Conservation (phyloP, 164 flowering plant species). For the Macadamia tetraphylla region DNA sequence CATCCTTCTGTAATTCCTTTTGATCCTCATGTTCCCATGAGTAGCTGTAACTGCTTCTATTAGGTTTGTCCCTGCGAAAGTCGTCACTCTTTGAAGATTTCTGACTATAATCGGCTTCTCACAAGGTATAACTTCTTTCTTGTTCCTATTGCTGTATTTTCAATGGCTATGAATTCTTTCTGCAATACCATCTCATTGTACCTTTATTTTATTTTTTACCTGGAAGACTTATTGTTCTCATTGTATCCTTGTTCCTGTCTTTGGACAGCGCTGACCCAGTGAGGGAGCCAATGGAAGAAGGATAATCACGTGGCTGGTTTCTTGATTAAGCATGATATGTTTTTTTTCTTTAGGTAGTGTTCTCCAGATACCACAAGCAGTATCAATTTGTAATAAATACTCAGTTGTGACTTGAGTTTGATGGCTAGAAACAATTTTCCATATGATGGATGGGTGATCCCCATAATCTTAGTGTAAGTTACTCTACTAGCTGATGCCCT, state of each 20-base stretch:
- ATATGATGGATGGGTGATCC: too few relatives aligned
- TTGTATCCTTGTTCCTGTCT: neutral
- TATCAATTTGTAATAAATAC: neutral
- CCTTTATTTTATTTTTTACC: neutral
- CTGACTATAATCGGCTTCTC: slow-evolving; percentile 16
- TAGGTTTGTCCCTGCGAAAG: slow-evolving; percentile 1
- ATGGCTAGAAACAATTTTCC: too few relatives aligned
- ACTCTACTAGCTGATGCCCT: too few relatives aligned
- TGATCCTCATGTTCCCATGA: neutral
- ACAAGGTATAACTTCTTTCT: slow-evolving; percentile 22
- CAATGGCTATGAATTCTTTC: neutral
- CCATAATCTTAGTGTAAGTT: too few relatives aligned
- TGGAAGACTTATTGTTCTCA: neutral
- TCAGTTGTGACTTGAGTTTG: too few relatives aligned
- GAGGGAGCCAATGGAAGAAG: slow-evolving; percentile 11
- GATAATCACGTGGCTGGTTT: slow-evolving; percentile 12
- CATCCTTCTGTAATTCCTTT: slow-evolving; percentile 10
- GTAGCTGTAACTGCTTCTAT: neutral
- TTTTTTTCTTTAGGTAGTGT: too few relatives aligned
- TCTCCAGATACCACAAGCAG: too few relatives aligned
- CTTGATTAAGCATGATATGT: neutral
- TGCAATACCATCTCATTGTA: neutral
- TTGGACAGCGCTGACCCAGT: slow-evolving; percentile 10
- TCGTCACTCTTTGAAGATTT: slow-evolving; percentile 19
- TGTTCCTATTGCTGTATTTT: too few relatives aligned